Base-by-base conservation (phyloP, 202 grass and related monocot genomes). In the Brachypodium distachyon region DNA sequence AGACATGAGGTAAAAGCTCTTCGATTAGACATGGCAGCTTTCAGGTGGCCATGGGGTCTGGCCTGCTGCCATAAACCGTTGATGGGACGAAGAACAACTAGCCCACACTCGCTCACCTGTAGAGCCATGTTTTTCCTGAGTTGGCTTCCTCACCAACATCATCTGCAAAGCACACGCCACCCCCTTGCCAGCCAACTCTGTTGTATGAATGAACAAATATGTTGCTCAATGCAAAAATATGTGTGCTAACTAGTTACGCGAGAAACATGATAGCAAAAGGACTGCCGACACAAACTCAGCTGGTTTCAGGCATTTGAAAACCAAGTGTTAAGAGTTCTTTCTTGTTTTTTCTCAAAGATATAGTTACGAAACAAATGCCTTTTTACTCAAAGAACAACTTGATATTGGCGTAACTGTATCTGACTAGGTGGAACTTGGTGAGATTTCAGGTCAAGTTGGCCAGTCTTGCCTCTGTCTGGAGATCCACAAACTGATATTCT, bases 151-250 rank as follows among this genome's bases (percentile, higher is more conserved):
- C 81, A 23, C 71, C 76, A 18, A 90, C 46, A 61, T 34, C 28
- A 87, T 72, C 43, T 90, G 77, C 52, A 90, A 77, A 84, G 7
- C 39, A 80, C 31, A 76, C n/a, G 16, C 21, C 82, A 47, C 75
- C 6, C n/a, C n/a, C n/a, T n/a, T n/a, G n/a, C n/a, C n/a, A n/a
- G n/a, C n/a, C n/a, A n/a, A n/a, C n/a, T n/a, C n/a, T n/a, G n/a
- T n/a, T n/a, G n/a, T n/a, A 68, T 10, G 25, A 68, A 26, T n/a
- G 26, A 70, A 13, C 18, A 50, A n/a, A 21, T 49, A 14, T 73
- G 34, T 60, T 39, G 7, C 16, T n/a, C 23, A 17, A 13, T 13
- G 22, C 41, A 69, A 83, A 70, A n/a, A 5, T 49, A 70, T 0
- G 1, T 68, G 65, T 12, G 10, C n/a, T n/a, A n/a, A n/a, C n/a